These are phyloP conservation scores for Calocybe cyanea DNA, from an alignment of 768 basidiomycete genomes.

Conservation along the genomic window DNA sequence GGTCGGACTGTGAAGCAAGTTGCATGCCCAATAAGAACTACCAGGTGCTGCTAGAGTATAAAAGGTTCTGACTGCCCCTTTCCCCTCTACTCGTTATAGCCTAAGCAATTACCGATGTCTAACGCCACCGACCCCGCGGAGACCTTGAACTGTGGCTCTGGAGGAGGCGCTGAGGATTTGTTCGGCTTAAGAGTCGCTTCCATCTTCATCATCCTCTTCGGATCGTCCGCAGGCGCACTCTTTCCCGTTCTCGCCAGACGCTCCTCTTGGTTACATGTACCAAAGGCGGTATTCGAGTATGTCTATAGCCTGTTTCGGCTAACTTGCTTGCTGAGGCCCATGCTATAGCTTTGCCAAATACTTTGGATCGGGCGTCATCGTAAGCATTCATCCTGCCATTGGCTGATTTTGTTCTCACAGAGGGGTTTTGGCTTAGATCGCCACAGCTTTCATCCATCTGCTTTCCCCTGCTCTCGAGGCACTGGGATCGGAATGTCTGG, in stretches of 20 bases:
- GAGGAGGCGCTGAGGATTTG: constrained; percentile 47
- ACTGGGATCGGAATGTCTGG: constrained; percentile 67
- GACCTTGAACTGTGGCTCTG: constrained; percentile 41
- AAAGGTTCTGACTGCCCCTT: neutral
- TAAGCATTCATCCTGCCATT: constrained; percentile 29
- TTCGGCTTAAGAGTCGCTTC: constrained; percentile 62
- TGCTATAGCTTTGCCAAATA: constrained; percentile 72
- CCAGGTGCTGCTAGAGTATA: neutral
- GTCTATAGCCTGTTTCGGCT: constrained; percentile 18
- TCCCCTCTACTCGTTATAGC: constrained; percentile 3
- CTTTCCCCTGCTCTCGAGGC: constrained; percentile 72
- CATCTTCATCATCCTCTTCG: constrained; percentile 67
- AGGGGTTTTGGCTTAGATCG: constrained; percentile 49
- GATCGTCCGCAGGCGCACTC: constrained; percentile 57
- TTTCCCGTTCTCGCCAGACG: constrained; percentile 68
- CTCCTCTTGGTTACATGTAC: constrained; percentile 50
- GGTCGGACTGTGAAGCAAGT: neutral
- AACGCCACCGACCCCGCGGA: constrained; percentile 12
- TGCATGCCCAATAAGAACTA: constrained; percentile 2
- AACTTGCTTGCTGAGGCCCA: neutral
- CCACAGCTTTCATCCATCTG: constrained; percentile 86
- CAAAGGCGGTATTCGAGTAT: constrained; percentile 66
- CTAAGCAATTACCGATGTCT: constrained; percentile 9
- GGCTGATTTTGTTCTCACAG: constrained; percentile 5
- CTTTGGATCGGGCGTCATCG: constrained; percentile 88